These are phyloP conservation scores for Stemphylium lycopersici DNA, from an alignment of 2,329 filamentous ascomycete genomes.

Conservation along the genomic window DNA sequence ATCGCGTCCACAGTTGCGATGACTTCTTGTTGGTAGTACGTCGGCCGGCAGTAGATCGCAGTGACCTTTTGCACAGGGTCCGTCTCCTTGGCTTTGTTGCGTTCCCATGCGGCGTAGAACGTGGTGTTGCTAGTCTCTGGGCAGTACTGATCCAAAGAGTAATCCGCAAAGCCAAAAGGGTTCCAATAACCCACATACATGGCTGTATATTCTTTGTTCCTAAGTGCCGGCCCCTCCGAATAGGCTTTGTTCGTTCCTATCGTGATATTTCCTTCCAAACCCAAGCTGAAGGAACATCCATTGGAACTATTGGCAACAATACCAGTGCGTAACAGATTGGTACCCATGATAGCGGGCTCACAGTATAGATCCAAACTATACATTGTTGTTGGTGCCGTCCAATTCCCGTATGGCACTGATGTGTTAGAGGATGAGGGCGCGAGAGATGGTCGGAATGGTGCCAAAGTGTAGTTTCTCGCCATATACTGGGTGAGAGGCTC, in stretches of 20 bases:
- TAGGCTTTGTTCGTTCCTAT: background rate
- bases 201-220: constrained; percentile 34
- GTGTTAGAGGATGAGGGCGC: constrained; percentile 11
- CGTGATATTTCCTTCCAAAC: constrained; percentile 22
- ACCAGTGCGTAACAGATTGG: background rate
- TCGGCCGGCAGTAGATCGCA: constrained; percentile 27
- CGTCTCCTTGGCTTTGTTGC: constrained; percentile 14
- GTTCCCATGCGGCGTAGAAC: background rate
- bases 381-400: constrained; percentile 34
- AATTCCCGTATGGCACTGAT: constrained; percentile 17
- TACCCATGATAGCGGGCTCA: constrained; percentile 20
- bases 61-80: constrained; percentile 28
- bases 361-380: constrained; percentile 47
- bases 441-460: constrained; percentile 50
- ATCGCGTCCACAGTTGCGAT: constrained; percentile 46
- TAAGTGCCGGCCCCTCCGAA: background rate
- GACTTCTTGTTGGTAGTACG: constrained; percentile 57
- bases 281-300: background rate
- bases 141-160: constrained; percentile 44
- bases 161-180: constrained; percentile 35
- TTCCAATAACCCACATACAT: constrained; percentile 55
- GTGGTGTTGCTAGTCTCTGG: constrained; percentile 43
- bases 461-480: constrained; percentile 49
- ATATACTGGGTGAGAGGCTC: constrained; percentile 56
- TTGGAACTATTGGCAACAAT: background rate